Percentiles rank a stretch among this genome's conserved stretches.
These are phyloP conservation scores for Aphanomyces invadans DNA, from an alignment of 352 stramenopile genomes.

Conservation along the genomic window DNA sequence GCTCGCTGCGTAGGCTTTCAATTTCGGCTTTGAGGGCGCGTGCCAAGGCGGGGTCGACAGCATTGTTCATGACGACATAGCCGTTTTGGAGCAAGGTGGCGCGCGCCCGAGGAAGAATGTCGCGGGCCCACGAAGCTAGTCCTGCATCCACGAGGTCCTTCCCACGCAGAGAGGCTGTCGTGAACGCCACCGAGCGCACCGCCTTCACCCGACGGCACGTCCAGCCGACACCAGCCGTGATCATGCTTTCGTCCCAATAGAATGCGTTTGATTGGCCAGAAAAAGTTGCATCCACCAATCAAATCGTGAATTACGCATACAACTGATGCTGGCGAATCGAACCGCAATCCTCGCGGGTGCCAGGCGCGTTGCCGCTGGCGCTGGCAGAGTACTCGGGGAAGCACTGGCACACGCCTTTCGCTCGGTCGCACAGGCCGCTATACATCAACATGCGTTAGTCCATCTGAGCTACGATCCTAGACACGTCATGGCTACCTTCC, in stretches of 20 bases:
- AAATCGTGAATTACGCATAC: not conserved
- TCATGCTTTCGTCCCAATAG: not conserved
- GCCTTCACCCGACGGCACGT: not conserved
- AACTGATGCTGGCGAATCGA: conserved; percentile 28
- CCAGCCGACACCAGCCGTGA: not conserved
- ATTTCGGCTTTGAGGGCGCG: conserved; percentile 49
- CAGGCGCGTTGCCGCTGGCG: conserved; percentile 39
- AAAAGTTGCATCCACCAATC: not conserved
- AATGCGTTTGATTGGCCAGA: not conserved
- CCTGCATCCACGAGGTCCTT: not conserved
- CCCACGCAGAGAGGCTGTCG: not conserved
- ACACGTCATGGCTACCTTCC: too few species aligned
- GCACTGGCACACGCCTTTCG: conserved; percentile 43
- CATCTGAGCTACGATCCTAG: too few species aligned
- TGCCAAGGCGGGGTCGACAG: conserved; percentile 43
- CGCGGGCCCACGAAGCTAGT: not conserved
- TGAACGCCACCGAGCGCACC: not conserved
- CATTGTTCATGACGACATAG: conserved; percentile 43
- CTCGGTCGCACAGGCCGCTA: conserved; percentile 56
- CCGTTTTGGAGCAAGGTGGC: conserved; percentile 38
- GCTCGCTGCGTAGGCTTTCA: conserved; percentile 33
- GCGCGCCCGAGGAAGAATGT: conserved; percentile 24
- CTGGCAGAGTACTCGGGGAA: conserved; percentile 69
- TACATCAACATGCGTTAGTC: too few species aligned
- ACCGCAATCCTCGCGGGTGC: conserved; percentile 56